These are phyloP conservation scores for Vigna hirtella DNA, from an alignment of 306 rosid species.

Conservation along the genomic window DNA sequence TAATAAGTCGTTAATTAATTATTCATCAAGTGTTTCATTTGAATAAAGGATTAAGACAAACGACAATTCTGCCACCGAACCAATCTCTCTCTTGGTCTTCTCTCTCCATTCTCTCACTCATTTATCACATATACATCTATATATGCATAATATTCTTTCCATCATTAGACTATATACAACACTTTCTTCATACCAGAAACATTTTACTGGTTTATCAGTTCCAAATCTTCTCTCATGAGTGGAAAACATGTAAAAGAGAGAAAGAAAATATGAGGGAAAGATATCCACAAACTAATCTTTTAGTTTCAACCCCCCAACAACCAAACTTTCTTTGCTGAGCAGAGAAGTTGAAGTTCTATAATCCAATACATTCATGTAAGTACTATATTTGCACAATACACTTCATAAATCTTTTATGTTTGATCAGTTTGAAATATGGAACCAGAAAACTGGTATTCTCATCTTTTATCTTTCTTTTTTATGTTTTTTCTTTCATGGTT, in stretches of 20 bases:
- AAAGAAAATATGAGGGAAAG: neutral
- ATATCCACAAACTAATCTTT: neutral
- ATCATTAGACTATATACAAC: neutral
- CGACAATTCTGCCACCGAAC: constrained; percentile 21
- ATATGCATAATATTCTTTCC: neutral
- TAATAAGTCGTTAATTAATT: neutral
- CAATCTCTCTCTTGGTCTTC: neutral
- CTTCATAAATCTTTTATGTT: constrained; percentile 9
- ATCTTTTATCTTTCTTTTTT: no score
- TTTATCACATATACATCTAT: no score
- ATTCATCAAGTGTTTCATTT: neutral
- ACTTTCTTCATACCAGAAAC: neutral
- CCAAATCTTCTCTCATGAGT: constrained; percentile 10
- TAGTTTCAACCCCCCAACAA: constrained; percentile 32
- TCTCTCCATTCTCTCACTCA: neutral
- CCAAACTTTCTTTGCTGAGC: neutral
- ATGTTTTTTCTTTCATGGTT: neutral
- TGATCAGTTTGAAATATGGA: neutral
- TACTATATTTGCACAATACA: neutral
- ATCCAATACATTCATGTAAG: constrained; percentile 40
- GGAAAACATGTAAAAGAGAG: constrained; percentile 4
- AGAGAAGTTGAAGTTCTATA: constrained; percentile 12
- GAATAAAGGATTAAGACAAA: neutral
- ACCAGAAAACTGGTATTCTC: neutral
- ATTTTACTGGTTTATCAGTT: constrained; percentile 4